Evolutionary conservation across 2,329 filamentous ascomycete species (phyloP).

Genomic region (Phialemoniopsis sp.): DNA sequence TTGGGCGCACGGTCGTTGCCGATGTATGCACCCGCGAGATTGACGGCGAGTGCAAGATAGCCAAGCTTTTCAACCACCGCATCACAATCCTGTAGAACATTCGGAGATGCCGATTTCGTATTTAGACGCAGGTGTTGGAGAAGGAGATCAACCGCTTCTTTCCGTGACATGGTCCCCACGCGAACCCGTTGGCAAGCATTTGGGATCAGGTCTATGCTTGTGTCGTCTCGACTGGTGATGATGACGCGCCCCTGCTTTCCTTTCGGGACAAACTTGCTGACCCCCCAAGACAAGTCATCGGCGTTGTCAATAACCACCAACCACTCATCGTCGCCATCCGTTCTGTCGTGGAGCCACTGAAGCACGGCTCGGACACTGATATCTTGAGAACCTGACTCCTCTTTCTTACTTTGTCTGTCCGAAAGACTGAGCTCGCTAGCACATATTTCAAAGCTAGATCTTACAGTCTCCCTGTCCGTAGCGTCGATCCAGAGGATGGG

Average conservation of each 20-base stretch:
- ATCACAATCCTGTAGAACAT: not conserved
- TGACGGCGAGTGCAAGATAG: constrained; percentile 6
- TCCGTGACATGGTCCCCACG: constrained; percentile 3
- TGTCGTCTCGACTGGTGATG: constrained; percentile 5
- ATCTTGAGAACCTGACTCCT: constrained; percentile 4
- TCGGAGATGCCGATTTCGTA: constrained; percentile 1
- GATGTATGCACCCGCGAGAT: constrained; percentile 7
- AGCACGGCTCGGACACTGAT: constrained; percentile 2
- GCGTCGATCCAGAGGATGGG: constrained; percentile 8
- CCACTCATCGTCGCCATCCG: constrained; percentile 8
- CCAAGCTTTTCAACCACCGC: constrained; percentile 4
- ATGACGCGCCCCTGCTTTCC: constrained; percentile 6
- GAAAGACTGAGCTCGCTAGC: constrained; percentile 4
- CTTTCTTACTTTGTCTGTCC: constrained; percentile 2
- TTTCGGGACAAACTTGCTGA: constrained; percentile 5
- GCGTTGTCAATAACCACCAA: constrained; percentile 10
- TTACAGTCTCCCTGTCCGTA: constrained; percentile 4
- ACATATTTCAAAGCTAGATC: constrained; percentile 9
- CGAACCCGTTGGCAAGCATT: constrained; percentile 2
- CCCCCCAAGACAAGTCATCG: constrained; percentile 5
- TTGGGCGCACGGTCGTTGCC: constrained; percentile 1
- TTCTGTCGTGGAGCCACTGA: constrained; percentile 7
- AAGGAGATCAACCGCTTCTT: constrained; percentile 5
- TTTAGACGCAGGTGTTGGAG: constrained; percentile 3
- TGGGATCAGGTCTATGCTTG: not conserved